Conservation (phyloP, 331 rosid species). For the Acacia concinna region DNA sequence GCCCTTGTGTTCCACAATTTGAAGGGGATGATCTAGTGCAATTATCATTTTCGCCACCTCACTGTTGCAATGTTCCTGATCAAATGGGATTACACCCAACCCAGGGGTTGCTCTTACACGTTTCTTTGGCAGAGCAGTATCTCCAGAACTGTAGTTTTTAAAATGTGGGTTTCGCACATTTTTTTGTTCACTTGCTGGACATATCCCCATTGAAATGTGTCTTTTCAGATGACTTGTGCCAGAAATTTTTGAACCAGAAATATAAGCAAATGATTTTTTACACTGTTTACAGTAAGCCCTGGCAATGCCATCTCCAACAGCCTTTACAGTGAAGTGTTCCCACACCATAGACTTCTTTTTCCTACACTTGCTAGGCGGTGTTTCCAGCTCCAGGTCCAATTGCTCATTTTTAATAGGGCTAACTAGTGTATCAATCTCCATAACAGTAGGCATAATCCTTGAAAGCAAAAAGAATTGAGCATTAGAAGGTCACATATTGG, state of each 20-base stretch:
- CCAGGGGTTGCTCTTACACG: slow-evolving; percentile 44
- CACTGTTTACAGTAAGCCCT: slow-evolving; percentile 84
- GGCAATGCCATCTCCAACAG: slow-evolving; percentile 52
- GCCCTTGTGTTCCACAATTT: slow-evolving; percentile 84
- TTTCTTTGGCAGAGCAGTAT: slow-evolving; percentile 53
- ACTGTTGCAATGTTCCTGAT: slow-evolving; percentile 63
- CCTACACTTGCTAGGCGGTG: slow-evolving; percentile 49
- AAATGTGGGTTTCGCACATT: slow-evolving; percentile 33
- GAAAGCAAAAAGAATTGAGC: slow-evolving; percentile 5
- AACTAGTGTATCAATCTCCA: slow-evolving; percentile 44
- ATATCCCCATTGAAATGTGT: slow-evolving; percentile 68
- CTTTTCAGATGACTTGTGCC: slow-evolving; percentile 97
- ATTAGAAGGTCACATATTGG: slow-evolving; percentile 17
- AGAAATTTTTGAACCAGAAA: slow-evolving; percentile 71
- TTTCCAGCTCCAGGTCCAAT: slow-evolving; percentile 39
- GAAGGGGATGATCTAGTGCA: slow-evolving; percentile 86
- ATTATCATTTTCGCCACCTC: slow-evolving; percentile 82
- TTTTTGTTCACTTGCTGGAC: slow-evolving; percentile 65
- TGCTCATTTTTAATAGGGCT: slow-evolving; percentile 37
- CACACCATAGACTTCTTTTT: slow-evolving; percentile 87
- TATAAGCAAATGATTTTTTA: slow-evolving; percentile 74
- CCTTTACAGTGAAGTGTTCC: slow-evolving; percentile 77
- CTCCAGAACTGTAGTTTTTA: slow-evolving; percentile 22
- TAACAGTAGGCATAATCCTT: slow-evolving; percentile 38
- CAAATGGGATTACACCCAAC: slow-evolving; percentile 48